These are phyloP conservation scores for Elaeis guineensis DNA, from an alignment of 176 grass and related monocot genomes.

Conservation along the genomic window DNA sequence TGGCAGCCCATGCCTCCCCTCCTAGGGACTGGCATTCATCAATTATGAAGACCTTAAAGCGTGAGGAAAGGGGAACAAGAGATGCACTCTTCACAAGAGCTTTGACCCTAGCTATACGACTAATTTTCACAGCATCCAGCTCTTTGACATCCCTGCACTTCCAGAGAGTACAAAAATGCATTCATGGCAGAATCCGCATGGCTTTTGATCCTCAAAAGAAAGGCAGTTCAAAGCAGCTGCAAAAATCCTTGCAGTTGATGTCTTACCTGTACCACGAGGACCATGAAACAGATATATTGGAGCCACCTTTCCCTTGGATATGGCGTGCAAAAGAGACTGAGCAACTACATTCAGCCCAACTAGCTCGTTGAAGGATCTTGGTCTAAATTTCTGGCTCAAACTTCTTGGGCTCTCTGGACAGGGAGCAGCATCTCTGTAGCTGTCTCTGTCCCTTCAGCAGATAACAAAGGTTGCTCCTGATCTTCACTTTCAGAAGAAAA, in stretches of 20 bases:
- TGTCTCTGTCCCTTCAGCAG: constrained; percentile 45
- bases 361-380: constrained; percentile 79
- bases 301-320: constrained; percentile 81
- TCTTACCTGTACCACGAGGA: constrained; percentile 83
- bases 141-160: constrained; percentile 84
- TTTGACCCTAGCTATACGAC: constrained; percentile 61
- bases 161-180: constrained; percentile 82
- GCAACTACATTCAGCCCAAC: constrained; percentile 77
- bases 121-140: constrained; percentile 74
- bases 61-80: constrained; percentile 66
- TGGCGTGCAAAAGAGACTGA: constrained; percentile 80
- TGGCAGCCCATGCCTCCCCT: constrained; percentile 80
- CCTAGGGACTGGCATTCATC: constrained; percentile 82
- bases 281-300: constrained; percentile 96
- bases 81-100: constrained; percentile 70
- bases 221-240: constrained; percentile 89
- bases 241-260: constrained; percentile 73
- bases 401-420: constrained; percentile 61
- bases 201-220: constrained; percentile 77
- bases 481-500: constrained; percentile 84
- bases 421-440: constrained; percentile 43
- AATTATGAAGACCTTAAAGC: constrained; percentile 85
- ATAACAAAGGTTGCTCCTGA: constrained; percentile 71
- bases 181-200: constrained; percentile 85
- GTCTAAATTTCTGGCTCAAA: constrained; percentile 95